Percentiles rank a stretch among this genome's conserved stretches.
phyloP scores from a whole-genome alignment of 1,284 basidiomycete genomes.

The Ceratobasidium sp. region DNA sequence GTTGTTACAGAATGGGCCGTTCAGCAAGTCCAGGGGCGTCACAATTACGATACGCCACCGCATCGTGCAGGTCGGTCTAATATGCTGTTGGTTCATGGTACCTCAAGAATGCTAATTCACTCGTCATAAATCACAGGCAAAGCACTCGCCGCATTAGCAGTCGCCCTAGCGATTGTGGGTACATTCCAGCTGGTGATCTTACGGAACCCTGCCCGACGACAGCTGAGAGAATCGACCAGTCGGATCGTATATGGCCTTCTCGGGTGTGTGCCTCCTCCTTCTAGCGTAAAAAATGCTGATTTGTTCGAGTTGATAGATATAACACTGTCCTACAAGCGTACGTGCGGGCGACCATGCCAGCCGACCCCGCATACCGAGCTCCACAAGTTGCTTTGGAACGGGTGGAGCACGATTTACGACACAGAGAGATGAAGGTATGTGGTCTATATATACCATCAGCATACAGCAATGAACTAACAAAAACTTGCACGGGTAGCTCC shows the following conservation, averaged over 20 bases:
- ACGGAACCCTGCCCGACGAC: slow-evolving; percentile 54
- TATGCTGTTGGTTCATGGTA: not conserved
- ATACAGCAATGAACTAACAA: no score
- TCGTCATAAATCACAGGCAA: slow-evolving; percentile 33
- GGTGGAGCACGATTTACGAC: slow-evolving; percentile 52
- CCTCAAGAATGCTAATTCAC: no score
- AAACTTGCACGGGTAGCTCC: slow-evolving; percentile 47
- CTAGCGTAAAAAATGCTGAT: not conserved
- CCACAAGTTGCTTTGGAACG: slow-evolving; percentile 49
- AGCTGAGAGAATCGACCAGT: slow-evolving; percentile 49
- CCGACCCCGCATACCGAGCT: slow-evolving; percentile 47
- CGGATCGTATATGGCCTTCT: slow-evolving; percentile 27
- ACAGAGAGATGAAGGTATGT: slow-evolving; percentile 50
- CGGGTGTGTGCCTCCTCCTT: not conserved
- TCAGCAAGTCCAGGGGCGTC: slow-evolving; percentile 48
- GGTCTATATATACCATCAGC: not conserved
- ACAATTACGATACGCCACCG: slow-evolving; percentile 50
- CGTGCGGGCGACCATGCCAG: slow-evolving; percentile 47
- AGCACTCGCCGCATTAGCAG: slow-evolving; percentile 50
- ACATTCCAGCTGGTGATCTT: slow-evolving; percentile 54
- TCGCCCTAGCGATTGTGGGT: slow-evolving; percentile 53
- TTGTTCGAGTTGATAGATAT: slow-evolving; percentile 49
- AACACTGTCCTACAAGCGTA: slow-evolving; percentile 51
- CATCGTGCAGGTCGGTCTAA: slow-evolving; percentile 49
- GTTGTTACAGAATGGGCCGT: slow-evolving; percentile 51